These are phyloP conservation scores for Margaritispora aquatica DNA, from an alignment of 495 filamentous ascomycete species.

Conservation along the genomic window DNA sequence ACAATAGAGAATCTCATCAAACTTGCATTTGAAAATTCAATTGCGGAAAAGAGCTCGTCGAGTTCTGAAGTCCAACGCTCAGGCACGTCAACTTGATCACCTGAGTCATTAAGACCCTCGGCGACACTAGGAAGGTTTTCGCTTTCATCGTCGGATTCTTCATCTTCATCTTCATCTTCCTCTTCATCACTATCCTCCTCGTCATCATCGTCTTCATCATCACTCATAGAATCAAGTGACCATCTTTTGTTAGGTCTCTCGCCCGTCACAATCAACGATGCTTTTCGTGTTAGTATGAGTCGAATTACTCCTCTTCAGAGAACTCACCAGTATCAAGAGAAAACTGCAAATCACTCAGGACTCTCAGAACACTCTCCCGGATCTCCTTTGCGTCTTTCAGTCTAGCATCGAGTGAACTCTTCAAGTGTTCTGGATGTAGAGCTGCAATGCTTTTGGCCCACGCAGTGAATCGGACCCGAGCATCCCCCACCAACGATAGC, in stretches of 20 bases:
- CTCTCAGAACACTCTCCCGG: slow-evolving; percentile 26
- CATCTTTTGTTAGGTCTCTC: slow-evolving; percentile 8
- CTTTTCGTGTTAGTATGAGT: too few species aligned
- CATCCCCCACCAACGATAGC: slow-evolving; percentile 22
- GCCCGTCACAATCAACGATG: slow-evolving; percentile 10
- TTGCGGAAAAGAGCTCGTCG: neutral
- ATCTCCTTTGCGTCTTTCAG: slow-evolving; percentile 41
- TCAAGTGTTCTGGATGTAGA: slow-evolving; percentile 25
- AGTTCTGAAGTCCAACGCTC: slow-evolving; percentile 17
- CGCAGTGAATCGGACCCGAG: slow-evolving; percentile 33
- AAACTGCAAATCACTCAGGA: slow-evolving; percentile 18
- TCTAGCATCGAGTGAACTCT: slow-evolving; percentile 39
- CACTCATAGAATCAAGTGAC: slow-evolving; percentile 8
- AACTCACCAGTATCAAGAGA: neutral
- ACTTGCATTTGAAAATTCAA: slow-evolving; percentile 17
- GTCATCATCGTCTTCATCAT: neutral
- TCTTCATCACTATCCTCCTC: neutral
- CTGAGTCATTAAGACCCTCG: too few species aligned
- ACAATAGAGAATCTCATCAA: slow-evolving; percentile 30
- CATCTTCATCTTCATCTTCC: too few species aligned
- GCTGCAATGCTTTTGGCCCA: slow-evolving; percentile 42
- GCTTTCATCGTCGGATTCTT: too few species aligned
- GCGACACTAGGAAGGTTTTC: too few species aligned
- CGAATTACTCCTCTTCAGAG: too few species aligned
- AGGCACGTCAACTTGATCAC: too few species aligned